phyloP scores from a whole-genome alignment of 225 moss, liverwort and hornwort genomes.

The Lunularia cruciata region DNA sequence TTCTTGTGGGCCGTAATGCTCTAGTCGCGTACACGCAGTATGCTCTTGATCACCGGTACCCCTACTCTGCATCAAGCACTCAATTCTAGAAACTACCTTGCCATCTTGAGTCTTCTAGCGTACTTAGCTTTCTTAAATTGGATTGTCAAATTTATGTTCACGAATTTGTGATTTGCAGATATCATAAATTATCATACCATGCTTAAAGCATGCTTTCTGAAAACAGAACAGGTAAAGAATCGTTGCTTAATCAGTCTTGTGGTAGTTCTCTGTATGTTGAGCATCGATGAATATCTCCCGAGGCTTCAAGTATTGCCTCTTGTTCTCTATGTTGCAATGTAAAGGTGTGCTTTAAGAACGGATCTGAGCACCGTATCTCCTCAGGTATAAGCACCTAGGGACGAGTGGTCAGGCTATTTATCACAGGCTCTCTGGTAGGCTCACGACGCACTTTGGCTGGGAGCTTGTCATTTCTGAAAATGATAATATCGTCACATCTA shows the following conservation, averaged over 20 bases:
- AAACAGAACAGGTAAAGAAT: no score
- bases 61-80: neutral
- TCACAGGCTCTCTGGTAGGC: slow-evolving; percentile 23
- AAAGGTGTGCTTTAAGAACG: neutral
- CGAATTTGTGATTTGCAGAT: neutral
- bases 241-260: no score
- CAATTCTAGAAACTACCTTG: neutral
- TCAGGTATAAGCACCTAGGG: neutral
- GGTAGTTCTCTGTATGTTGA: neutral
- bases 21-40: slow-evolving; percentile 56
- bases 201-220: neutral
- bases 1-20: slow-evolving; percentile 46
- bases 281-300: neutral
- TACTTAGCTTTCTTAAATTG: neutral
- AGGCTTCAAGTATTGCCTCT: neutral
- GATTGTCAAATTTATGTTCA: neutral
- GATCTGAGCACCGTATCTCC: neutral
- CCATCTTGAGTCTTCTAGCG: neutral
- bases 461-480: slow-evolving; percentile 38
- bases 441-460: slow-evolving; percentile 55
- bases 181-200: neutral
- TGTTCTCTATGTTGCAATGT: neutral
- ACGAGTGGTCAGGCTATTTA: neutral
- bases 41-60: slow-evolving; percentile 43
- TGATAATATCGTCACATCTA: neutral